A percentile compares a stretch with the other conserved stretches of the same genome.
Evolutionary conservation across 2,329 filamentous ascomycete species (phyloP).

Genomic region (Hymenoscyphus linearis): DNA sequence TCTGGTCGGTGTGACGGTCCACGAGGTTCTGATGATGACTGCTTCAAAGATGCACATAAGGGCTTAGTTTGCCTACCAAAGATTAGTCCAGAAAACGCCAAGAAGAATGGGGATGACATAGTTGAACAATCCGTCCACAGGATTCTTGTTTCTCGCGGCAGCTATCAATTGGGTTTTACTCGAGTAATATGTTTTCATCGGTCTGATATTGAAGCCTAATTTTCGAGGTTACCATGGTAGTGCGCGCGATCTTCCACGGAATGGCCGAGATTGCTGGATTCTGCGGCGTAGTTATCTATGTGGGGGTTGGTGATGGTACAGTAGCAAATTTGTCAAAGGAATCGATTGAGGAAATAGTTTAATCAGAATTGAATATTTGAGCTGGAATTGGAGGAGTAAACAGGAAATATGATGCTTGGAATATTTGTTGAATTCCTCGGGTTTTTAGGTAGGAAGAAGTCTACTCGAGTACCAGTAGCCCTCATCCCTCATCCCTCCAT

Average conservation of each 20-base stretch:
- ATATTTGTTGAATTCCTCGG: neutral
- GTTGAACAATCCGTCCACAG: too few relatives aligned
- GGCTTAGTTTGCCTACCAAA: neutral
- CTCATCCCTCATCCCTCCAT: too few relatives aligned
- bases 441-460: neutral
- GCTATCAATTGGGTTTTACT: neutral
- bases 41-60: neutral
- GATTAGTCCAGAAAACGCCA: neutral
- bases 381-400: neutral
- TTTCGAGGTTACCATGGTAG: neutral
- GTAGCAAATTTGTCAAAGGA: neutral
- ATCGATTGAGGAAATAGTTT: neutral
- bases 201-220: neutral
- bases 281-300: conserved; percentile 1
- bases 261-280: neutral
- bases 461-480: too few relatives aligned
- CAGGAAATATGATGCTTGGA: neutral
- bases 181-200: too few relatives aligned
- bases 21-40: neutral
- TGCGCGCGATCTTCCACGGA: too few relatives aligned
- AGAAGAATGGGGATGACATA: too few relatives aligned
- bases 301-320: neutral
- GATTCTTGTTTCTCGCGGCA: neutral
- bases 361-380: neutral
- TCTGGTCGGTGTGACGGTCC: neutral